phyloP scores from a whole-genome alignment of 2,329 filamentous ascomycete genomes.

The Phyllosticta citrichinensis region DNA sequence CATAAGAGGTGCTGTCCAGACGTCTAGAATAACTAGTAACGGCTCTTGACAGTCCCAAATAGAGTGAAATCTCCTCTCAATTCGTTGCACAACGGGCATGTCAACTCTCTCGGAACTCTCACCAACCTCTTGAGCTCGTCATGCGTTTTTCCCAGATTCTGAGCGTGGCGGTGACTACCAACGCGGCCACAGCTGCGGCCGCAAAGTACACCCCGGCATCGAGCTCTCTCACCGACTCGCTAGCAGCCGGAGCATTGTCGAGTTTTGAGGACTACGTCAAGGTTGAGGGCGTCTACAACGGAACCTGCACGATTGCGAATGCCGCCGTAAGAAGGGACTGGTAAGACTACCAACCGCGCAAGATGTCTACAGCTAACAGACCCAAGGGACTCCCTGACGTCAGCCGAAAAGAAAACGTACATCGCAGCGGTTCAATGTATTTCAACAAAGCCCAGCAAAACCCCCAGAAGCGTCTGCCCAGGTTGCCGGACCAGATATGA shows the following conservation, averaged over 20 bases:
- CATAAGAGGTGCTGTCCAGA: background rate
- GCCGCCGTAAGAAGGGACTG: constrained; percentile 35
- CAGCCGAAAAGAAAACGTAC: constrained; percentile 24
- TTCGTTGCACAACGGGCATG: constrained; percentile 5
- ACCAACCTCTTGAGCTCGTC: background rate
- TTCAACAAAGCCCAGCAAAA: constrained; percentile 20
- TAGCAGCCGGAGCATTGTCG: constrained; percentile 24
- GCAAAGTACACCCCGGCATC: background rate
- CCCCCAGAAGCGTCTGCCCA: constrained; percentile 18
- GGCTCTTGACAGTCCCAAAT: background rate
- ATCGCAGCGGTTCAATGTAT: constrained; percentile 28
- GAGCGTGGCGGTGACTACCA: background rate
- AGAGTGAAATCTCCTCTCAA: background rate
- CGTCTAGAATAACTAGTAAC: background rate
- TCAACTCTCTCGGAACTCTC: background rate
- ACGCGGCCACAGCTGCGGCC: background rate
- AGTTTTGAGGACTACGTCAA: constrained; percentile 23
- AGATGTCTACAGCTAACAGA: constrained; percentile 4
- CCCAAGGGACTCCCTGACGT: constrained; percentile 17
- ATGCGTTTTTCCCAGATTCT: background rate
- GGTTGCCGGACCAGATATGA: constrained; percentile 26
- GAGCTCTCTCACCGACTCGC: constrained; percentile 19
- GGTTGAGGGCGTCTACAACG: constrained; percentile 16
- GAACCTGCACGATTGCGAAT: constrained; percentile 28
- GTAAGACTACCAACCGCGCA: constrained; percentile 16